Percentiles rank a stretch among this genome's conserved stretches.
Evolutionary conservation across 2,329 filamentous ascomycete species (phyloP).

Genomic region (Triangularia verruculosa): DNA sequence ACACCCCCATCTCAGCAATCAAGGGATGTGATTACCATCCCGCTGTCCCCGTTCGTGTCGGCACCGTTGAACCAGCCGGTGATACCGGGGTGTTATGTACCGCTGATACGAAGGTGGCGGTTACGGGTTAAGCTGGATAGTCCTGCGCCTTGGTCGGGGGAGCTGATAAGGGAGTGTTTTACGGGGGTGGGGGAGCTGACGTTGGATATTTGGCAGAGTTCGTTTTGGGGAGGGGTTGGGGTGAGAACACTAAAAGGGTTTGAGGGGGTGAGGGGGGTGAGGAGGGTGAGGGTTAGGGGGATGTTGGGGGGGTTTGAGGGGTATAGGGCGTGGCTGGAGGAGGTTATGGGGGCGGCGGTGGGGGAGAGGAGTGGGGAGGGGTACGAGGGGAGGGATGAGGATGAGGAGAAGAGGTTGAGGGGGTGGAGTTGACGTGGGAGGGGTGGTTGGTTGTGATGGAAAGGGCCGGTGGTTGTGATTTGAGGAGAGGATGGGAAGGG

Average conservation of each 20-base stretch:
- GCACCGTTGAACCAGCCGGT: background rate
- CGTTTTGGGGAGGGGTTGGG: slow-evolving; percentile 39
- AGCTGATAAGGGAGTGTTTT: slow-evolving; percentile 37
- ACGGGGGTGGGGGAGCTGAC: slow-evolving; percentile 39
- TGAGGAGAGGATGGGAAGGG: background rate
- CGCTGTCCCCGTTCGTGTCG: background rate
- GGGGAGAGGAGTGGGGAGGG: background rate
- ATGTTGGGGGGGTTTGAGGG: slow-evolving; percentile 41
- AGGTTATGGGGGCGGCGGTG: slow-evolving; percentile 33
- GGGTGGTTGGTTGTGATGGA: background rate
- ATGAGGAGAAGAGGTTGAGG: slow-evolving; percentile 14
- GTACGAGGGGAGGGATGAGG: slow-evolving; percentile 13
- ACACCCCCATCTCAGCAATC: background rate
- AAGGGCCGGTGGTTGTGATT: background rate
- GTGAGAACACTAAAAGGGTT: slow-evolving; percentile 39
- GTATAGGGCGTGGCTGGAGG: slow-evolving; percentile 42
- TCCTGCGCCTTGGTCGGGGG: slow-evolving; percentile 12
- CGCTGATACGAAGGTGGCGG: background rate
- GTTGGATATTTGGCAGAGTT: slow-evolving; percentile 39
- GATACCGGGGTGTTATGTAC: background rate
- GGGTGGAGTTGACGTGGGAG: slow-evolving; percentile 7
- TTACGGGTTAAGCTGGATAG: slow-evolving; percentile 26
- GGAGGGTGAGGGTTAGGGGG: slow-evolving; percentile 36
- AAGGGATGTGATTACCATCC: background rate
- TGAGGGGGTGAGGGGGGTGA: slow-evolving; percentile 43